Conservation (phyloP, 2,329 filamentous ascomycete genomes). For the Chrysosporium queenslandicum region DNA sequence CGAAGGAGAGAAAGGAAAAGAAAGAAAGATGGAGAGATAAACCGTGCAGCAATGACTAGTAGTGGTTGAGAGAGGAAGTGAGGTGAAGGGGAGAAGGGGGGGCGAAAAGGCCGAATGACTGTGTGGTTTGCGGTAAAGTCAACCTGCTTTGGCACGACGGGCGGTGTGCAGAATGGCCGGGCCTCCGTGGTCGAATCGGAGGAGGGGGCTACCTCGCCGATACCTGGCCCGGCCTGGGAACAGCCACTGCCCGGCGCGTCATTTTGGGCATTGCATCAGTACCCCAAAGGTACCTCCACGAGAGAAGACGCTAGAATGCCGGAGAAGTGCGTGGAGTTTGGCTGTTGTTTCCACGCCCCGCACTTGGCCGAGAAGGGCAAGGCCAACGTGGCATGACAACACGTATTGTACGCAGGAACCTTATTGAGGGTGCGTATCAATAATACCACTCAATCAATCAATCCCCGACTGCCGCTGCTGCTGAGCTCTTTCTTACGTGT, state of each 20-base stretch:
- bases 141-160: neutral
- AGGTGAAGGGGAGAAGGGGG: constrained; percentile 23
- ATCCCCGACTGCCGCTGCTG: no score
- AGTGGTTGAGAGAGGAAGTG: constrained; percentile 16
- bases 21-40: constrained; percentile 16
- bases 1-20: constrained; percentile 20
- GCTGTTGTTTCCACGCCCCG: constrained; percentile 5
- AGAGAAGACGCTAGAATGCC: constrained; percentile 9
- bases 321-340: constrained; percentile 8
- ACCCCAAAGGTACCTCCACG: constrained; percentile 1
- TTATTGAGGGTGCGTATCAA: neutral
- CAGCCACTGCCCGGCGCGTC: neutral
- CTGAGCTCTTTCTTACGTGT: constrained; percentile 4
- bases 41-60: no score
- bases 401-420: neutral
- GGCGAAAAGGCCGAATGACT: constrained; percentile 15
- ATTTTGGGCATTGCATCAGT: constrained; percentile 10
- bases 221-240: constrained; percentile 5
- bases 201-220: constrained; percentile 1
- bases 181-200: constrained; percentile 8
- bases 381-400: constrained; percentile 5
- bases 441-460: neutral
- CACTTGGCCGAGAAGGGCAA: neutral
- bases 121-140: constrained; percentile 9
- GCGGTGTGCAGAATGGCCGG: constrained; percentile 1